Evolutionary conservation across 129 eudicot species (phyloP).

Genomic region (Centaurea solstitialis): DNA sequence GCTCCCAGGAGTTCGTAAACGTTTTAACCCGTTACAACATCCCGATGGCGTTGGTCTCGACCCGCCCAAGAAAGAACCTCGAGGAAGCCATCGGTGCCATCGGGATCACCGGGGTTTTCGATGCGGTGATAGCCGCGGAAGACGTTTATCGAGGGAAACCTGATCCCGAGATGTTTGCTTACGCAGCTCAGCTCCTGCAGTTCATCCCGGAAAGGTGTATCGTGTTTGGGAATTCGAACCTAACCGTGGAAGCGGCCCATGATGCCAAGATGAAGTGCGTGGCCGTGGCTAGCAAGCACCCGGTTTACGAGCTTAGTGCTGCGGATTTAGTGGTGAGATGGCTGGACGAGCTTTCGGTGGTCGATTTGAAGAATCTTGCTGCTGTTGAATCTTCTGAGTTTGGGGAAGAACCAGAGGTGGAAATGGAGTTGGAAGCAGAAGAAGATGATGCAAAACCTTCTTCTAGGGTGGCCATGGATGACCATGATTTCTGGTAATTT

Average conservation of each 20-base stretch:
- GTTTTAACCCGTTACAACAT: slow-evolving; percentile 62
- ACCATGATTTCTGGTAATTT: slow-evolving; percentile 71
- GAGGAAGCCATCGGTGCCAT: slow-evolving; percentile 64
- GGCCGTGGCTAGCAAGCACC: slow-evolving; percentile 97
- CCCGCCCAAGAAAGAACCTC: slow-evolving; percentile 70
- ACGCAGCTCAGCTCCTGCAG: slow-evolving; percentile 76
- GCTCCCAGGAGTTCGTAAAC: slow-evolving; percentile 73
- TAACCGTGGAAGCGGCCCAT: slow-evolving; percentile 91
- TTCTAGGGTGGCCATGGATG: slow-evolving; percentile 50
- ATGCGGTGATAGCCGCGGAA: slow-evolving; percentile 78
- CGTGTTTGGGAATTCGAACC: slow-evolving; percentile 96
- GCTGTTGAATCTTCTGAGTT: slow-evolving; percentile 68
- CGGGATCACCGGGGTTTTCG: slow-evolving; percentile 77
- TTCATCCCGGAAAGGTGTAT: slow-evolving; percentile 89
- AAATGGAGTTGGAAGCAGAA: slow-evolving; percentile 75
- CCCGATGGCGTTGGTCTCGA: slow-evolving; percentile 96
- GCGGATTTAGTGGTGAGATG: slow-evolving; percentile 85
- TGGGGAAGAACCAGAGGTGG: slow-evolving; percentile 49
- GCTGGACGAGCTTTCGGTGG: slow-evolving; percentile 84
- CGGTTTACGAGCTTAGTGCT: slow-evolving; percentile 88
- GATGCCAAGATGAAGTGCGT: slow-evolving; percentile 97
- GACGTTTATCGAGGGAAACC: slow-evolving; percentile 97
- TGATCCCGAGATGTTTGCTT: slow-evolving; percentile 92
- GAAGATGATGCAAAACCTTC: slow-evolving; percentile 49
- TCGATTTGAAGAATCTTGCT: slow-evolving; percentile 93